Conservation (phyloP, 352 stramenopile species). For the Pythium graminicola region DNA sequence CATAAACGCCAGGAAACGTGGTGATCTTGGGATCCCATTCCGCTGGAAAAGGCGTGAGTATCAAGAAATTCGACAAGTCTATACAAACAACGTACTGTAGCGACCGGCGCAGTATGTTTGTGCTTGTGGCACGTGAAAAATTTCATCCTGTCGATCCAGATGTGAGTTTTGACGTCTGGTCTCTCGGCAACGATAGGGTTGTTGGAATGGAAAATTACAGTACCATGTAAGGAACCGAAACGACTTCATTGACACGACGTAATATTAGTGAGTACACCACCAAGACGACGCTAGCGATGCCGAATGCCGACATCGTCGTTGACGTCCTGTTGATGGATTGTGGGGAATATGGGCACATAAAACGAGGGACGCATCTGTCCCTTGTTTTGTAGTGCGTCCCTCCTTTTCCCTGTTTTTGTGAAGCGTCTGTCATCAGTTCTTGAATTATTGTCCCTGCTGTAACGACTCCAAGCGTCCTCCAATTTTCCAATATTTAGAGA, state of each 20-base stretch:
- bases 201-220: background rate
- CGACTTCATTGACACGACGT: constrained; percentile 31
- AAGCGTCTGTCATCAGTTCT: constrained; percentile 5
- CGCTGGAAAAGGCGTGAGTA: constrained; percentile 24
- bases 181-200: background rate
- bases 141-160: constrained; percentile 84
- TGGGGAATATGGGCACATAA: background rate
- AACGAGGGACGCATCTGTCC: constrained; percentile 4
- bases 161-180: no score
- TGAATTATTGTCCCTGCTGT: constrained; percentile 2
- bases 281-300: constrained; percentile 16
- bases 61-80: background rate
- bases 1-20: constrained; percentile 87
- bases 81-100: constrained; percentile 36
- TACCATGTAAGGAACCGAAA: constrained; percentile 62
- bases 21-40: constrained; percentile 91
- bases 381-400: background rate
- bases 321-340: background rate
- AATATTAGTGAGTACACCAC: constrained; percentile 28
- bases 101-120: constrained; percentile 70
- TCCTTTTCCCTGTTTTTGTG: background rate
- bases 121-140: constrained; percentile 79
- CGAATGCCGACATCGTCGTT: constrained; percentile 3
- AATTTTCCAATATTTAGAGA: constrained; percentile 2
- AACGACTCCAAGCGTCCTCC: constrained; percentile 16